Conservation (phyloP, 2,329 filamentous ascomycete genomes). For the Talaromyces sp. region DNA sequence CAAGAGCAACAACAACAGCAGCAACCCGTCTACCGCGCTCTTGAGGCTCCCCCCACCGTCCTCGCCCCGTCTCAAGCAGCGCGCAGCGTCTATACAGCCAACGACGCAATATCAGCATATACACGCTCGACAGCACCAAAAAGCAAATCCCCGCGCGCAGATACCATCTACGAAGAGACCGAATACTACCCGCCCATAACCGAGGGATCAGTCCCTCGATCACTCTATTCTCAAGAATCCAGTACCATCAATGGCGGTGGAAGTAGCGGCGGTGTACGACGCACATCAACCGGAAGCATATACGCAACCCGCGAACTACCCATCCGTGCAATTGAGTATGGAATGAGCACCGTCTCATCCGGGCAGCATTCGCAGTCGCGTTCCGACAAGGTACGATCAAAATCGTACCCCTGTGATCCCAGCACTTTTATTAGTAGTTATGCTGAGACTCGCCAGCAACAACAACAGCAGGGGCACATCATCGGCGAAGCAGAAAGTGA, state of each 20-base stretch:
- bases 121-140: conserved; percentile 32
- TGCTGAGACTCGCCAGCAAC: conserved; percentile 27
- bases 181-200: conserved; percentile 27
- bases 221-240: neutral
- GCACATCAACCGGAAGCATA: conserved; percentile 37
- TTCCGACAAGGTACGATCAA: conserved; percentile 24
- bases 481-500: conserved; percentile 28
- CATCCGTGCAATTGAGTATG: conserved; percentile 41
- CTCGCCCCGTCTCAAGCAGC: conserved; percentile 21
- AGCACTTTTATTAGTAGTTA: conserved; percentile 45
- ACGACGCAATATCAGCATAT: conserved; percentile 29
- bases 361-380: conserved; percentile 6
- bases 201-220: neutral
- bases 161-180: conserved; percentile 41
- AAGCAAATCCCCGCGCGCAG: conserved; percentile 42
- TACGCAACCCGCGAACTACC: conserved; percentile 36
- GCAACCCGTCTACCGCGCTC: conserved; percentile 29
- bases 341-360: conserved; percentile 10
- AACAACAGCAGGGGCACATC: conserved; percentile 13
- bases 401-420: conserved; percentile 30
- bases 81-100: conserved; percentile 28
- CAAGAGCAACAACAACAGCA: conserved; percentile 21
- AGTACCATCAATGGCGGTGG: neutral
- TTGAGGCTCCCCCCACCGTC: conserved; percentile 30
- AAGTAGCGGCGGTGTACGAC: conserved; percentile 23